These are phyloP conservation scores for Boletus edulis DNA, from an alignment of 768 basidiomycete genomes.

Conservation along the genomic window DNA sequence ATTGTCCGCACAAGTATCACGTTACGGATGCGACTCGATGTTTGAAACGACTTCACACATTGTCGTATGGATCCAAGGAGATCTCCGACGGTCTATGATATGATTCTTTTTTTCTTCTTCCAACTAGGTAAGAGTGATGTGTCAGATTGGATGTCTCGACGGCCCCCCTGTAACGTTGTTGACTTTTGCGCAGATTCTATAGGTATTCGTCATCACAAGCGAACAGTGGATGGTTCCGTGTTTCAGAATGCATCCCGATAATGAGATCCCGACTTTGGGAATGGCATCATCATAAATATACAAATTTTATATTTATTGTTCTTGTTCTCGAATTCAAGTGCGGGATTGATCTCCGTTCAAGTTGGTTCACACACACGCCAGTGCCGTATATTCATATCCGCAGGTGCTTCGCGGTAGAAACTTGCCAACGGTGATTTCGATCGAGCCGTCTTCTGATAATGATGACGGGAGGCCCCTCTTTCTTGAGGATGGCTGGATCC, in stretches of 20 bases:
- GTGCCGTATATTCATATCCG: slow-evolving; percentile 1
- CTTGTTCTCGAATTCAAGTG: not conserved
- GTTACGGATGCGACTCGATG: not conserved
- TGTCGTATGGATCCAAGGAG: not conserved
- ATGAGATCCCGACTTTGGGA: not conserved
- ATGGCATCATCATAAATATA: not conserved
- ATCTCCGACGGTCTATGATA: not conserved
- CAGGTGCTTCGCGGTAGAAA: slow-evolving; percentile 24
- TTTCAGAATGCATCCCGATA: not conserved
- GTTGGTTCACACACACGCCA: not conserved
- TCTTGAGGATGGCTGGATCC: not conserved
- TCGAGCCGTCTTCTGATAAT: not conserved
- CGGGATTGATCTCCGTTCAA: slow-evolving; percentile 8
- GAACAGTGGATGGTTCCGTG: not conserved
- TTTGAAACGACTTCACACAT: not conserved
- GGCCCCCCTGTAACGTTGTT: slow-evolving; percentile 2
- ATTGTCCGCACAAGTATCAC: too few species aligned
- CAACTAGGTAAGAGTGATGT: not conserved
- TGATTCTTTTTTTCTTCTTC: not conserved
- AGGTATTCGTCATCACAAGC: not conserved
- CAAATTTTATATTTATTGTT: not conserved
- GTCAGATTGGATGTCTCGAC: too few species aligned
- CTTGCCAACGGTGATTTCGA: not conserved
- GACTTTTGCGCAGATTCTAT: slow-evolving; percentile 1
- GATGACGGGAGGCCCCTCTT: too few species aligned